Percentiles rank a stretch among this genome's conserved stretches.
phyloP scores from a whole-genome alignment of 768 basidiomycete species.

The Phylloporus sp. region DNA sequence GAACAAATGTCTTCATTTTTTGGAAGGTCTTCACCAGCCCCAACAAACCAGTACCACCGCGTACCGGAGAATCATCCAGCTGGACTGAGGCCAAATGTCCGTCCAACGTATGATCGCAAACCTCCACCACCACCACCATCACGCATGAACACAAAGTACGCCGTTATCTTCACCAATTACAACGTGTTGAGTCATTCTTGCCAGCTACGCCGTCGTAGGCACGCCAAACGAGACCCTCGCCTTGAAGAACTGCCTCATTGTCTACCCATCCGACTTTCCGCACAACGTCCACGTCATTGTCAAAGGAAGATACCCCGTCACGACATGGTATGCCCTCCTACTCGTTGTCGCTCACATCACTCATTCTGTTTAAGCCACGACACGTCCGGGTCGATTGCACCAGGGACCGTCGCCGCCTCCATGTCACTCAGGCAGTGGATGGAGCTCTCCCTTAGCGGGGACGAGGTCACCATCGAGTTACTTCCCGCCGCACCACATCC shows the following conservation, averaged over 20 bases:
- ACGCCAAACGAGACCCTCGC: constrained; percentile 69
- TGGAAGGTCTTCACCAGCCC: constrained; percentile 33
- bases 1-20: constrained; percentile 40
- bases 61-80: constrained; percentile 38
- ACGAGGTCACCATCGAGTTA: constrained; percentile 66
- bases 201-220: constrained; percentile 53
- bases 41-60: constrained; percentile 41
- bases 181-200: not conserved
- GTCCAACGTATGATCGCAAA: constrained; percentile 39
- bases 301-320: constrained; percentile 68
- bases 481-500: constrained; percentile 48
- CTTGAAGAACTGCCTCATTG: constrained; percentile 76
- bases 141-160: constrained; percentile 29
- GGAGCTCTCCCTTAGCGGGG: constrained; percentile 73
- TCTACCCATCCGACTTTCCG: constrained; percentile 72
- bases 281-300: constrained; percentile 72
- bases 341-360: not conserved
- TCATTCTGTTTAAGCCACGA: constrained; percentile 61
- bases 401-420: constrained; percentile 73
- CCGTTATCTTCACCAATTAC: not conserved
- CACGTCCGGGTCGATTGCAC: constrained; percentile 63
- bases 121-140: constrained; percentile 33
- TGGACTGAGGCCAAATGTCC: constrained; percentile 33
- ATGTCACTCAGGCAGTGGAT: constrained; percentile 86
- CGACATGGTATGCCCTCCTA: constrained; percentile 57